Base-by-base conservation (phyloP, 2,329 filamentous ascomycete species). In the Chaetomium sp. region DNA sequence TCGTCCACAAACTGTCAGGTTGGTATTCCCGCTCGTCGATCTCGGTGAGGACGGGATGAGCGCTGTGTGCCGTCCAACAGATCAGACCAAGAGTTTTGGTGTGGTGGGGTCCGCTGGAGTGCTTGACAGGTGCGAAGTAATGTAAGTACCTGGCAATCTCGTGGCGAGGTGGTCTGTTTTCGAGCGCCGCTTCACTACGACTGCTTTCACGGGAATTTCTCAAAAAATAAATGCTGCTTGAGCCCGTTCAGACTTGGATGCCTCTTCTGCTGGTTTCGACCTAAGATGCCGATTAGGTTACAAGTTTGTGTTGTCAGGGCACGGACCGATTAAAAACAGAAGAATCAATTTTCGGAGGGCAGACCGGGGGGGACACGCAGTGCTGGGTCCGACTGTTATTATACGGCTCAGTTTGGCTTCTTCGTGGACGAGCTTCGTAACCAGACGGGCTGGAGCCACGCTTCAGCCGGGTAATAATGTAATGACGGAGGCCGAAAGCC, bases 301-400 rank as follows among this genome's bases (percentile, higher is more conserved):
- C 19, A n/a, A 31, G 31, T 42, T 53, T 57, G 60, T 53, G 60
- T 42, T 62, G 53, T 35, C 53, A 27, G 51, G n/a, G 60, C 60
- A 57, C 51, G 60, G 54, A 29, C 42, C 35, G 53, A 38, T 38
- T 42, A 2, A 57, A 54, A 6, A 25, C 12, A 60, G 6, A 42
- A 25, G 31, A 57, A 19, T 38, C 33, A 23, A 31, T 29, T 27
- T 16, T 57, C 13, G 31, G 29, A 35, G 35, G 50, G 23, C n/a
- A n/a, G 31, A 27, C 21, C 25, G 10, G 35, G 21, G 10, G 58
- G 35, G 45, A 55, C 50, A 54, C 49, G 38, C 51, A 50, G 51
- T 56, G 51, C 51, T 62, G 60, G 59, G 31, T 25, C 38, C 47
- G 49, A 42, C 21, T 60, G 49, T 50, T 60, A 60, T 60, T 53